These are phyloP conservation scores for Paspalum notatum DNA, from an alignment of 176 grass and related monocot genomes.

Conservation along the genomic window DNA sequence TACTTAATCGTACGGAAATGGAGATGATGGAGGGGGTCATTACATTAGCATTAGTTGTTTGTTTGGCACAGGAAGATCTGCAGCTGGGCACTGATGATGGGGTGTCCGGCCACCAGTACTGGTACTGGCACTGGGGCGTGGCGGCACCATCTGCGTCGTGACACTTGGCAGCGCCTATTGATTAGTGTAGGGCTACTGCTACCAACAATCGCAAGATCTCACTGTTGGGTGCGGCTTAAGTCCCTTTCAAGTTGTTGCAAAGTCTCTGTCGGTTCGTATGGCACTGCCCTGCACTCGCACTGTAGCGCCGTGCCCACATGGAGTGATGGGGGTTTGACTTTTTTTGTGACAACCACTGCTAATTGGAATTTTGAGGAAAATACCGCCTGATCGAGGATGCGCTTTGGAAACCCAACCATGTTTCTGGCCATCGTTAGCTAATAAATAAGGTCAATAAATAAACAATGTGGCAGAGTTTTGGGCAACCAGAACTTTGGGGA, in stretches of 20 bases:
- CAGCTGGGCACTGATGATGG: conserved; percentile 16
- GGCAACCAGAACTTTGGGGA: conserved; percentile 13
- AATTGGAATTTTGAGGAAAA: neutral
- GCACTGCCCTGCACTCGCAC: too few species aligned
- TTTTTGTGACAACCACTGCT: neutral
- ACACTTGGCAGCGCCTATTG: conserved; percentile 23
- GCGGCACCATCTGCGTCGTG: neutral
- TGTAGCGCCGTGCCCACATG: neutral
- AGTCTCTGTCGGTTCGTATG: neutral
- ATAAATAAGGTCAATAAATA: neutral
- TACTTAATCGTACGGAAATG: conserved; percentile 7
- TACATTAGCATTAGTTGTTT: neutral
- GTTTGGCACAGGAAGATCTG: conserved; percentile 6
- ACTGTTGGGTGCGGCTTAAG: conserved; percentile 11
- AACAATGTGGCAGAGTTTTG: conserved; percentile 1
- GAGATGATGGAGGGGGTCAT: neutral
- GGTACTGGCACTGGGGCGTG: neutral
- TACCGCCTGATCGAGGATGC: neutral
- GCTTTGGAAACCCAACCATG: neutral
- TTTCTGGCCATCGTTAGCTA: neutral
- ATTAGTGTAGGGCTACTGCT: neutral
- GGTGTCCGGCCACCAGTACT: neutral
- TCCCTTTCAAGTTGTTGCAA: conserved; percentile 26
- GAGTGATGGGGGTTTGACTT: conserved; percentile 43
- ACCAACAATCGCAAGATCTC: conserved; percentile 15